Evolutionary conservation across 2,329 filamentous ascomycete genomes (phyloP), one percentile per base, ranked within the genome.

Genomic region (Ophiostoma sp.): DNA sequence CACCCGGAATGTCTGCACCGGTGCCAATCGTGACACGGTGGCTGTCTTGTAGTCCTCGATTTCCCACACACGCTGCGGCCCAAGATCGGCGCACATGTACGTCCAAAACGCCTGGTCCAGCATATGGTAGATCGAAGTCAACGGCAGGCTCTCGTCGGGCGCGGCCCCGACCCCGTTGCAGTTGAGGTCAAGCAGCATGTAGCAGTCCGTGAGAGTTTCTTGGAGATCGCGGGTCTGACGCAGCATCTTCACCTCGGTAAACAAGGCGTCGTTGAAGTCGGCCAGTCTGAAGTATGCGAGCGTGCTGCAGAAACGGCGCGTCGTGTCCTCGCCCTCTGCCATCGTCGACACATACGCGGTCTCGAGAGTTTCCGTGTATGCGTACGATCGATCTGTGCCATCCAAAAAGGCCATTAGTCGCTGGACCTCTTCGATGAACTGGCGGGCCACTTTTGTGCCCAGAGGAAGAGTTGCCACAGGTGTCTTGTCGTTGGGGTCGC

Each of bases 391-490:
- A 40, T 88, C 83, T 0, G 86, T 87, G 9, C 76, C 78, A 68
- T 89, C 86, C 3, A 89, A 79, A 70, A 89, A 88, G 9, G 85
- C 86, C 78, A 89, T 82, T 5, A 89, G 75, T 14, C 87, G 84
- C 72, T 88, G 86, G 1, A 88, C 72, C 74, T 89, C 87, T 38
- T 85, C 80, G 66, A 78, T 76, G 69, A 85, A 79, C 18, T 79
- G 75, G 12, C 80, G 40, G 74, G 36, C 80, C 5, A 11, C n/a
- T n/a, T 11, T 52, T 12, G 65, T 44, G 27, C 66, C 60, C 14
- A 60, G 14, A 6, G 40, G 42, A 4, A 18, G 64, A 42, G 38
- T 6, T 11, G 6, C 6, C 38, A 27, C 8, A n/a, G 18, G 5
- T 2, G 18, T 2, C 4, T 5, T 18, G 2, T 58, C 60, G 7